Base-by-base conservation (phyloP, 1,284 basidiomycete genomes). In the Moesziomyces sp. region DNA sequence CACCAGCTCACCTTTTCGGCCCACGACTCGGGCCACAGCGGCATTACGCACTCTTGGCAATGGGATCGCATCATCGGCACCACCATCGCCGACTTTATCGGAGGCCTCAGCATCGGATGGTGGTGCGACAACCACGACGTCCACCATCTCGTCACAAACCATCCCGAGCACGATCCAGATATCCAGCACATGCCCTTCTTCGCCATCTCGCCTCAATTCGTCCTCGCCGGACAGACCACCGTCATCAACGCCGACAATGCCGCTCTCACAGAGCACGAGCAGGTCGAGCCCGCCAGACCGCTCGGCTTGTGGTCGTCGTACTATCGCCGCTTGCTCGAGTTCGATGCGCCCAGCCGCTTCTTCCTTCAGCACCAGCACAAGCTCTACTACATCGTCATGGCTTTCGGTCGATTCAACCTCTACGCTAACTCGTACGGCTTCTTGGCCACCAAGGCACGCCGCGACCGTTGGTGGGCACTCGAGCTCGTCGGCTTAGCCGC, bases 41-140 rank as follows among this genome's bases (percentile, higher is more conserved):
- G 93, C 52, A 91, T 99, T 66, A 96, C 94, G 0, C 94, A 96
- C 70, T 86, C 91, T 81, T 97, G 93, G 91, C 85, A 87, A 34
- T 85, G 88, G 55, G 96, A 99, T 84, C 89, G 95, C 42, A 78
- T 93, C 50, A 86, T 96, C 54, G 91, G 90, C 21, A 93, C 92
- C 60, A 83, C 91, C n/a, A 87, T 96, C 58, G 92, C 93, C 1
- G 89, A 94, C 85, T 93, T 92, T 80, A 87, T 96, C 54, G 95
- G 96, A 21, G 96, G 96, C 2, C 86, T 99, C 55, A 96, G 93
- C 83, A 88, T 97, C 40, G 92, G 93, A 43, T 99, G 96, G 97
- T 99, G 96, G 96, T 93, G 94, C 61, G 90, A 97, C 85, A 98
- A 97, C 83, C 96, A 99, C 85, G 97, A 99, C 80, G 90, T 97